phyloP scores from a whole-genome alignment of 2,329 filamentous ascomycete species.

The Pezicula rhizophila region DNA sequence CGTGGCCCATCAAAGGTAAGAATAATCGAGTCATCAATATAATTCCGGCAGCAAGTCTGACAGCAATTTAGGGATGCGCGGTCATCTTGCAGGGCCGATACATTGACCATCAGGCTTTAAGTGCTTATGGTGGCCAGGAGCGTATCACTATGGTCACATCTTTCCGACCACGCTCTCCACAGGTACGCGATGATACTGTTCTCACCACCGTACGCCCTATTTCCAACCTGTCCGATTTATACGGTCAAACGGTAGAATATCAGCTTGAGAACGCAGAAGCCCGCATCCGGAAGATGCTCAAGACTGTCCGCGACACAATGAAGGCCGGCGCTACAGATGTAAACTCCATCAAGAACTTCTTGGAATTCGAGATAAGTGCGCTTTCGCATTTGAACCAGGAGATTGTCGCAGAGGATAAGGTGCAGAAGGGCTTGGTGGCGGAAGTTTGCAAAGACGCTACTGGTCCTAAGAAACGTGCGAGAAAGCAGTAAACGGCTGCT shows the following conservation, averaged over 20 bases:
- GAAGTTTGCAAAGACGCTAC: slow-evolving; percentile 21
- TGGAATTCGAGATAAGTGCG: slow-evolving; percentile 30
- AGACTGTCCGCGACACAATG: slow-evolving; percentile 27
- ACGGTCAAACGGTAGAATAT: slow-evolving; percentile 33
- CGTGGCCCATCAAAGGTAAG: slow-evolving; percentile 37
- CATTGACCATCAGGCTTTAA: slow-evolving; percentile 37
- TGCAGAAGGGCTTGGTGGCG: slow-evolving; percentile 21
- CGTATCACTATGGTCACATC: slow-evolving; percentile 42
- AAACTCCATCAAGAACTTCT: slow-evolving; percentile 28
- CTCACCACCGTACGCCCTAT: slow-evolving; percentile 31
- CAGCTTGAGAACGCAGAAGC: slow-evolving; percentile 32
- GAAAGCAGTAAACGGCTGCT: slow-evolving; percentile 8
- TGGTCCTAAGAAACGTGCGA: slow-evolving; percentile 14
- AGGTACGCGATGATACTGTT: slow-evolving; percentile 33
- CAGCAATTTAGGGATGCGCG: slow-evolving; percentile 28
- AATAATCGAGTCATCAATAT: background rate
- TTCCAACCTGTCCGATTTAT: slow-evolving; percentile 31
- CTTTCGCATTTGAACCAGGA: slow-evolving; percentile 25
- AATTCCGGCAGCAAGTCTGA: slow-evolving; percentile 3
- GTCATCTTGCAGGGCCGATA: slow-evolving; percentile 40
- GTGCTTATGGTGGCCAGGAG: slow-evolving; percentile 35
- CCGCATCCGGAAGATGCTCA: slow-evolving; percentile 29
- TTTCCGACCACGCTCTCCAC: slow-evolving; percentile 34
- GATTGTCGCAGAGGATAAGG: slow-evolving; percentile 26
- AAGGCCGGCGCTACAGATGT: slow-evolving; percentile 29